Evolutionary conservation across 179 eudicot genomes (phyloP).

Genomic region (Heliamphora pulchella): DNA sequence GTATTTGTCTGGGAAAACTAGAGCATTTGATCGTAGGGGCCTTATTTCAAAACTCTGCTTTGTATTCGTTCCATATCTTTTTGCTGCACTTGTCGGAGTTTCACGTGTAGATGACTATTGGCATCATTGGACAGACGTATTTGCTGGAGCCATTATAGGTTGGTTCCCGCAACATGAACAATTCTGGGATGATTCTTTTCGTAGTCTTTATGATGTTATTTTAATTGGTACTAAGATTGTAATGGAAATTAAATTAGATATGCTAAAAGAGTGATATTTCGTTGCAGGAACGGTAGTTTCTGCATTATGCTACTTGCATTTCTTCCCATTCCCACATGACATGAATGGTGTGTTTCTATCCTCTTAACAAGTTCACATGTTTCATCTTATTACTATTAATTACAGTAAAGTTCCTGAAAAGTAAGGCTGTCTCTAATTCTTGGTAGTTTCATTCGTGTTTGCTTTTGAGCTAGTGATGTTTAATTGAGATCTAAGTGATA

Average conservation of each 20-base stretch:
- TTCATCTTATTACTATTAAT: no score
- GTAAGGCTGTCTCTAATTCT: no score
- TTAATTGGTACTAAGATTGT: no score
- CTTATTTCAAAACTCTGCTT: conserved; percentile 65
- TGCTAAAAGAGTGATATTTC: no score
- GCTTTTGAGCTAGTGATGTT: no score
- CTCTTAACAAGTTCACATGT: no score
- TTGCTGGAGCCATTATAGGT: conserved; percentile 67
- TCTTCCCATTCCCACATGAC: conserved; percentile 71
- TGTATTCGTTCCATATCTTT: conserved; percentile 40
- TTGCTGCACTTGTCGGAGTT: conserved; percentile 57
- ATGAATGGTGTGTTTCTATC: conserved; percentile 36
- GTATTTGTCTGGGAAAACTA: conserved; percentile 55
- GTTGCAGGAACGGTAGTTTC: conserved; percentile 22
- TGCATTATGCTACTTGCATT: conserved; percentile 69
- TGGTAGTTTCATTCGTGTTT: no score
- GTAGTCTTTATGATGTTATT: no score
- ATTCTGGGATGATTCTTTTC: no score
- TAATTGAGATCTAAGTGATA: no score
- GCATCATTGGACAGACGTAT: conserved; percentile 86
- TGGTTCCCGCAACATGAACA: background rate
- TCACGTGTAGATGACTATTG: conserved; percentile 75
- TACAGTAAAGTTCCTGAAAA: no score
- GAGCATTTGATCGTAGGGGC: conserved; percentile 54
- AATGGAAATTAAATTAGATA: no score